Conservation (phyloP, 148 eudicot genomes). For the Fagopyrum tataricum region DNA sequence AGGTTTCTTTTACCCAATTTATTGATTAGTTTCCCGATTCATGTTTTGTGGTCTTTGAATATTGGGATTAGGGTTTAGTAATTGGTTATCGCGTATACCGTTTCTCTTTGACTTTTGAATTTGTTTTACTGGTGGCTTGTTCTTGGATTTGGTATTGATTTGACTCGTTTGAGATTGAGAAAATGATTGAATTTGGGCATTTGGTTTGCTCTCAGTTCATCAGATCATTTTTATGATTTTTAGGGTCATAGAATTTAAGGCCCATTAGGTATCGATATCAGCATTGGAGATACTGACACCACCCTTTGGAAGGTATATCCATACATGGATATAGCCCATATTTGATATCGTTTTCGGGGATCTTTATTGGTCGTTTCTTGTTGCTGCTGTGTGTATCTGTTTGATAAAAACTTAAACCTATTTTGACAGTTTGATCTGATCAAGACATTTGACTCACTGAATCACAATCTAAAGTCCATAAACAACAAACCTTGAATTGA, state of each 20-base stretch:
- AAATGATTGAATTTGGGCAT: neutral
- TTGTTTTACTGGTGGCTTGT: neutral
- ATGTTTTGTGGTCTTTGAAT: neutral
- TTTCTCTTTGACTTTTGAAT: neutral
- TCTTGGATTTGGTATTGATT: neutral
- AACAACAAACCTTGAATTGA: neutral
- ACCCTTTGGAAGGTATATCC: neutral
- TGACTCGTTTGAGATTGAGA: neutral
- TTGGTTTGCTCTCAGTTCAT: neutral
- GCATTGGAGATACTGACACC: neutral
- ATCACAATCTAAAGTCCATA: neutral
- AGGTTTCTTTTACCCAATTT: slow-evolving; percentile 6
- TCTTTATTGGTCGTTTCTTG: neutral
- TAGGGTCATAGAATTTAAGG: neutral
- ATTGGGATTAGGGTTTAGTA: slow-evolving; percentile 2
- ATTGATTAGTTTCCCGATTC: neutral
- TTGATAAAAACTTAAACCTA: neutral
- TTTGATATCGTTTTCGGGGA: too few relatives aligned
- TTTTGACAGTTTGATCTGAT: neutral
- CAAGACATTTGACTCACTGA: neutral
- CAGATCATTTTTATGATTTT: neutral
- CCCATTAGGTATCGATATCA: neutral
- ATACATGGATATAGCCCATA: too few relatives aligned
- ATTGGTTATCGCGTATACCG: neutral
- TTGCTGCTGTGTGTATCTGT: neutral